Evolutionary conservation across 108 stramenopile genomes (phyloP), one percentile per base, ranked within the genome.

Genomic region (Nitzschia sp.): DNA sequence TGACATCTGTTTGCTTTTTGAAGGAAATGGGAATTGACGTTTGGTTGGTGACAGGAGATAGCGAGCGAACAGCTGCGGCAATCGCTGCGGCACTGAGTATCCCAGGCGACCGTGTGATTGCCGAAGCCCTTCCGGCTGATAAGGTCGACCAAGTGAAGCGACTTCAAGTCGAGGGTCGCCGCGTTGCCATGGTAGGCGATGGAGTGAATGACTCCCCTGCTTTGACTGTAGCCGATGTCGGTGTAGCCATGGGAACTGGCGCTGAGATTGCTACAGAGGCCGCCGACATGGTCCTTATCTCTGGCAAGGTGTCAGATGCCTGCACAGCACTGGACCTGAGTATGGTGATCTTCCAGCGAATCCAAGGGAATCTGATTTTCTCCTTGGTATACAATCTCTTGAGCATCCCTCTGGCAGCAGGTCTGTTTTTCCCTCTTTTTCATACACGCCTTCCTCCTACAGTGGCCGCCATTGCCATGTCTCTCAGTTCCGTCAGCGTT

Each of bases 141-240:
- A 98, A 98, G 70, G 75, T 87, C 11, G 78, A 81, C 6, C 78
- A 70, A 26, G 82, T 98, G 10, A 75, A 80, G 57, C 53, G 51
- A 8, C 80, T 98, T 1, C 94, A 95, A 67, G 20, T 44, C 10
- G 57, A 85, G 51, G 92, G 90, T 19, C 68, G 80, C 29, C 61
- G 70, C 41, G 95, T 97, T 15, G 95, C 90, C 8, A 87, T 98
- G 76, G 96, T 99, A 0, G 98, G 97, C n/a, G 98, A 99, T 68
- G 98, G 98, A 1, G 90, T 99, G 57, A 99, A 99, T 70, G 98
- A 99, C 73, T 77, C 95, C 10, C 88, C 97, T n/a, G 97, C 97
- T 24, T 76, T 99, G 53, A 96, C 95, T 38, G 80, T 79, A 64
- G 91, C 97, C 7, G 93, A 98, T 67, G 89, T 99, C 3, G 98